Evolutionary conservation across 2,329 filamentous ascomycete species (phyloP).

Genomic region (Sclerotinia subarctica): DNA sequence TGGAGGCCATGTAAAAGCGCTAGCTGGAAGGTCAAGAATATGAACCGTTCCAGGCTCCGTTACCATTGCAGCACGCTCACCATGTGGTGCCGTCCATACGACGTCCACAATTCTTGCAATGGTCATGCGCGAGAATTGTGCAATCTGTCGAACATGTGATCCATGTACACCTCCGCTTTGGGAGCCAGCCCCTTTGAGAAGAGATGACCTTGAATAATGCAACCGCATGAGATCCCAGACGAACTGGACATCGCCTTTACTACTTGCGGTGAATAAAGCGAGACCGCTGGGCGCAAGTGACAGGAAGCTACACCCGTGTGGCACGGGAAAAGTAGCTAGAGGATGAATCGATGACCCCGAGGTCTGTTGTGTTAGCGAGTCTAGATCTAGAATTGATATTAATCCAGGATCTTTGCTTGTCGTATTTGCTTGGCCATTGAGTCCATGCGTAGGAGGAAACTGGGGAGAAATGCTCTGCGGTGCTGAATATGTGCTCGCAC

Average conservation of each 20-base stretch:
- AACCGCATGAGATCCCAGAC: slow-evolving; percentile 75
- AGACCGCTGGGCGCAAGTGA: slow-evolving; percentile 74
- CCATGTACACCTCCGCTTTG: slow-evolving; percentile 41
- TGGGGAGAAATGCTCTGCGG: slow-evolving; percentile 41
- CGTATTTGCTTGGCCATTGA: slow-evolving; percentile 48
- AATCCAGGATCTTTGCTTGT: slow-evolving; percentile 65
- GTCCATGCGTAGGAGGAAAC: slow-evolving; percentile 75
- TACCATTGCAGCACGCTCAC: slow-evolving; percentile 81
- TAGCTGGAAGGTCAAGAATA: slow-evolving; percentile 79
- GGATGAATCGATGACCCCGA: slow-evolving; percentile 51
- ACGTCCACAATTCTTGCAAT: slow-evolving; percentile 88
- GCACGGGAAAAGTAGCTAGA: slow-evolving; percentile 66
- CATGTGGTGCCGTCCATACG: slow-evolving; percentile 77
- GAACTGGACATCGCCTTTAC: slow-evolving; percentile 77
- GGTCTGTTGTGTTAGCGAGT: slow-evolving; percentile 53
- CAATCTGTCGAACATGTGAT: slow-evolving; percentile 73
- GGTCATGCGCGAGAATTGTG: slow-evolving; percentile 87
- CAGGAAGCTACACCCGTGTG: slow-evolving; percentile 75
- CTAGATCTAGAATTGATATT: slow-evolving; percentile 71
- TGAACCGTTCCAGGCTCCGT: slow-evolving; percentile 96
- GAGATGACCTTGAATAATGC: slow-evolving; percentile 60
- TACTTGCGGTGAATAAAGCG: slow-evolving; percentile 73
- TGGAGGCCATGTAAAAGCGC: slow-evolving; percentile 77
- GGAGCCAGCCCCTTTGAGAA: slow-evolving; percentile 50
- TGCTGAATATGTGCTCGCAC: slow-evolving; percentile 38